A percentile compares a stretch with the other conserved stretches of the same genome.
These are phyloP conservation scores for Cordia subcordata DNA, from an alignment of 257 asterid species.

Conservation along the genomic window DNA sequence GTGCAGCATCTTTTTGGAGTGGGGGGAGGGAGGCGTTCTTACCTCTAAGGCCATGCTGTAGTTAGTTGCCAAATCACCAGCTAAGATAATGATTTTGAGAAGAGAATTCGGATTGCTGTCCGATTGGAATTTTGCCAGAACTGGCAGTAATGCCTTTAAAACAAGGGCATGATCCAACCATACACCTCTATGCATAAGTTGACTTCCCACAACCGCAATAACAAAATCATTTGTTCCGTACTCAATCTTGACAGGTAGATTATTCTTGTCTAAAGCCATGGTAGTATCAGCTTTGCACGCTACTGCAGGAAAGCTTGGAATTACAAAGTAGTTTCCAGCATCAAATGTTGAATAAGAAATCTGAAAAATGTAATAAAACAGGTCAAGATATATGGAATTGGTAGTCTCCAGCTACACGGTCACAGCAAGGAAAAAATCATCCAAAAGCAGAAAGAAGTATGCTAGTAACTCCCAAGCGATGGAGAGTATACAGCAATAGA, in stretches of 20 bases:
- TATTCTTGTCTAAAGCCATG: constrained; percentile 25
- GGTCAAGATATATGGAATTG: not conserved
- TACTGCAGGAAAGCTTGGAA: constrained; percentile 77
- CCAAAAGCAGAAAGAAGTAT: too few species aligned
- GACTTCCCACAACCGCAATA: constrained; percentile 71
- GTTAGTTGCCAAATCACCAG: constrained; percentile 55
- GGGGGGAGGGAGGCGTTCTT: constrained; percentile 8
- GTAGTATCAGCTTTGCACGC: constrained; percentile 54
- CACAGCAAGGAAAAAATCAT: too few species aligned
- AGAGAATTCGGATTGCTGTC: constrained; percentile 40
- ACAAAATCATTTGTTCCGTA: constrained; percentile 43
- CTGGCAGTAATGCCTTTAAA: constrained; percentile 66
- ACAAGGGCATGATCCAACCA: constrained; percentile 93
- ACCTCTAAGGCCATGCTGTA: constrained; percentile 76
- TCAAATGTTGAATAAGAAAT: constrained; percentile 69
- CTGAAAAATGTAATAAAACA: constrained; percentile 37
- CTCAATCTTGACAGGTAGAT: constrained; percentile 25
- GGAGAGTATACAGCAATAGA: too few species aligned
- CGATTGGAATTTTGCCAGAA: constrained; percentile 33
- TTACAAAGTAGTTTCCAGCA: constrained; percentile 83
- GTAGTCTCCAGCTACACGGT: too few species aligned
- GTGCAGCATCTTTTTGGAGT: not conserved
- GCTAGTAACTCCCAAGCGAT: too few species aligned
- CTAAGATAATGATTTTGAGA: constrained; percentile 58
- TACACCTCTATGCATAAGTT: constrained; percentile 58